These are phyloP conservation scores for Colletotrichum acutatum DNA, from an alignment of 2,329 filamentous ascomycete species.

Conservation along the genomic window DNA sequence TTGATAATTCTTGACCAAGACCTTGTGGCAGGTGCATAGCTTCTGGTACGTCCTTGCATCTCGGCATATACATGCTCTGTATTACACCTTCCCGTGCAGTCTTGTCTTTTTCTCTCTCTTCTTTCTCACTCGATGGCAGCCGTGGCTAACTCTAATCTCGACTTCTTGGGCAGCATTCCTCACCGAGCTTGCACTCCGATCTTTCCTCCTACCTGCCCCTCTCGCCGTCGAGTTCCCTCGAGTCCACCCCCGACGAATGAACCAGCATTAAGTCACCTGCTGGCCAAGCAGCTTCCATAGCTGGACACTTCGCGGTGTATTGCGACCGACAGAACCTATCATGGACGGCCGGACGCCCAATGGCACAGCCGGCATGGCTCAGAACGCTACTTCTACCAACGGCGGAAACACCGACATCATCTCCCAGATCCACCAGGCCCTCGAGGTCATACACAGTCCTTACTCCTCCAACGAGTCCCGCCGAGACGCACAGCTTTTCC, in stretches of 20 bases:
- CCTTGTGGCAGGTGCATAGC: neutral
- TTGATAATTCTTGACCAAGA: neutral
- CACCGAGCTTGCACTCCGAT: constrained; percentile 8
- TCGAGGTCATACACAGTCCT: constrained; percentile 88
- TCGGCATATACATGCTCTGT: neutral
- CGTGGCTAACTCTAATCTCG: constrained; percentile 11
- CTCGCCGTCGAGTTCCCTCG: neutral
- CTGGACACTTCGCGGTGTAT: constrained; percentile 13
- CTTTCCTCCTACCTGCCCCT: neutral
- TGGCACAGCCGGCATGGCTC: constrained; percentile 41
- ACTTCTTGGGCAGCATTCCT: constrained; percentile 30
- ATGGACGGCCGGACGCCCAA: constrained; percentile 49
- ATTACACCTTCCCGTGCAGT: neutral
- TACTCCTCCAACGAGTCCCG: constrained; percentile 84
- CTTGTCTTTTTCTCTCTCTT: neutral
- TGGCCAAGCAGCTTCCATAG: constrained; percentile 26
- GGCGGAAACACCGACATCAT: constrained; percentile 60
- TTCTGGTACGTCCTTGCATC: neutral
- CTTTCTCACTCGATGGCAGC: neutral
- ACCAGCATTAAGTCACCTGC: constrained; percentile 17
- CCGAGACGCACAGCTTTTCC: constrained; percentile 83
- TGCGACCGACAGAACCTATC: constrained; percentile 31
- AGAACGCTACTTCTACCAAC: constrained; percentile 44
- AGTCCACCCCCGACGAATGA: constrained; percentile 20
- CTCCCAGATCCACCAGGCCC: constrained; percentile 81